Evolutionary conservation across 768 basidiomycete genomes (phyloP).

Genomic region (Boletus tomentosulus): DNA sequence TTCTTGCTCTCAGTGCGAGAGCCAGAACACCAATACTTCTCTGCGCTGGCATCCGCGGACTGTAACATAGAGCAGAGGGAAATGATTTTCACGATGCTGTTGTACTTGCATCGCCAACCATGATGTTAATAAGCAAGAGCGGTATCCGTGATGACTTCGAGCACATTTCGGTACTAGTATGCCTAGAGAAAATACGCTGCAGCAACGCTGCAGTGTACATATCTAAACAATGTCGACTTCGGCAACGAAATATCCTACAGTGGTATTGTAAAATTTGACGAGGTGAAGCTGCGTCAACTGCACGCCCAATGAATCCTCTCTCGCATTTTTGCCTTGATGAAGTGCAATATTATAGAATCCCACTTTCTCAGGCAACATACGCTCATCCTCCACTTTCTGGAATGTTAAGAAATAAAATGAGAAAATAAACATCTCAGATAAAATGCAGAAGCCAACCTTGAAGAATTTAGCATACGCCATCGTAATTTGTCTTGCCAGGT

Average conservation of each 20-base stretch:
- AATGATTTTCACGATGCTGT: too few relatives aligned
- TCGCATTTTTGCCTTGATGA: background rate
- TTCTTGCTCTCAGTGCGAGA: too few relatives aligned
- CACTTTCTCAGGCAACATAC: background rate
- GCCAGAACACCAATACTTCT: too few relatives aligned
- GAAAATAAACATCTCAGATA: background rate
- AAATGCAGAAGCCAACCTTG: background rate
- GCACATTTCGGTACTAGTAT: too few relatives aligned
- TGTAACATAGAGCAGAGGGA: too few relatives aligned
- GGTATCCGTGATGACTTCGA: too few relatives aligned
- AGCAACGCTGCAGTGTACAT: too few relatives aligned
- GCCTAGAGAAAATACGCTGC: too few relatives aligned
- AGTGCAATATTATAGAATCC: constrained; percentile 5
- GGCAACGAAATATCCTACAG: background rate
- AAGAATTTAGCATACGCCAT: background rate
- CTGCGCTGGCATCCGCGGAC: too few relatives aligned
- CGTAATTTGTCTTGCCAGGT: background rate
- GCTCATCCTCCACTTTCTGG: background rate
- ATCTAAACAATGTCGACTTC: constrained; percentile 1
- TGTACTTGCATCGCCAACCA: too few relatives aligned
- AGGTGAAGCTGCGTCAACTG: constrained; percentile 1
- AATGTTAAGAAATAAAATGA: background rate
- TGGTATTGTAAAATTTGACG: background rate
- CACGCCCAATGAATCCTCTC: constrained; percentile 1
- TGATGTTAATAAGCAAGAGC: too few relatives aligned